phyloP scores from a whole-genome alignment of 2,329 filamentous ascomycete species.

The Fusarium bulbicola region DNA sequence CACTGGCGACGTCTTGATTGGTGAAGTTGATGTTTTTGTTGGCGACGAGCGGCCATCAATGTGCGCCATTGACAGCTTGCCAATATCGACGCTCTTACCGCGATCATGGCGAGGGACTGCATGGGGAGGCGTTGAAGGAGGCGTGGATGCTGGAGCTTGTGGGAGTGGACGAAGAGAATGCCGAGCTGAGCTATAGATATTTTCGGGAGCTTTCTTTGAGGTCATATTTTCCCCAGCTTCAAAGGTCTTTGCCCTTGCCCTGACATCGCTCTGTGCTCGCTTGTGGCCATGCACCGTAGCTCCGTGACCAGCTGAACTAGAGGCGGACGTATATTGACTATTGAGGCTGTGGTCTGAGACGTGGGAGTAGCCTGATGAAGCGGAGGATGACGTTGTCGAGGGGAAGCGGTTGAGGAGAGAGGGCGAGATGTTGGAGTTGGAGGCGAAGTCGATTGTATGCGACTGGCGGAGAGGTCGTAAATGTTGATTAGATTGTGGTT shows the following conservation, averaged over 20 bases:
- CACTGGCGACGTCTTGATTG: neutral
- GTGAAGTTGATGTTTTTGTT: slow-evolving; percentile 14
- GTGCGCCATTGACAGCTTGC: slow-evolving; percentile 61
- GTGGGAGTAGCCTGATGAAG: slow-evolving; percentile 73
- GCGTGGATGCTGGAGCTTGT: slow-evolving; percentile 65
- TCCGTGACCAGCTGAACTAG: slow-evolving; percentile 61
- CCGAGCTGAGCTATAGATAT: slow-evolving; percentile 75
- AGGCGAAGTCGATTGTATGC: slow-evolving; percentile 58
- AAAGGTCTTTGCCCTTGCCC: slow-evolving; percentile 61
- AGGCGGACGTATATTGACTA: slow-evolving; percentile 75
- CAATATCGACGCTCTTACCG: slow-evolving; percentile 72
- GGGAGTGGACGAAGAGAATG: slow-evolving; percentile 80
- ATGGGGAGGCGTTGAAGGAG: slow-evolving; percentile 52
- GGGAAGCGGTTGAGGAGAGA: slow-evolving; percentile 65
- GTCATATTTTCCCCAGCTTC: slow-evolving; percentile 55
- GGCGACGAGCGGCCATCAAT: slow-evolving; percentile 53
- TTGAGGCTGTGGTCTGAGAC: slow-evolving; percentile 65
- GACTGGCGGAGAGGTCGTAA: slow-evolving; percentile 60
- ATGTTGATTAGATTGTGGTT: slow-evolving; percentile 25
- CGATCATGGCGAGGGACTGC: slow-evolving; percentile 58
- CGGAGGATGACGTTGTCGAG: slow-evolving; percentile 76
- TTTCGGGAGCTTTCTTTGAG: slow-evolving; percentile 61
- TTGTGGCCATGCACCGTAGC: slow-evolving; percentile 65
- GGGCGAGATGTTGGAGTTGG: slow-evolving; percentile 51
- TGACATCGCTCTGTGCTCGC: slow-evolving; percentile 78